Evolutionary conservation across 2,329 filamentous ascomycete genomes (phyloP).

Genomic region (Penicillium sp.): DNA sequence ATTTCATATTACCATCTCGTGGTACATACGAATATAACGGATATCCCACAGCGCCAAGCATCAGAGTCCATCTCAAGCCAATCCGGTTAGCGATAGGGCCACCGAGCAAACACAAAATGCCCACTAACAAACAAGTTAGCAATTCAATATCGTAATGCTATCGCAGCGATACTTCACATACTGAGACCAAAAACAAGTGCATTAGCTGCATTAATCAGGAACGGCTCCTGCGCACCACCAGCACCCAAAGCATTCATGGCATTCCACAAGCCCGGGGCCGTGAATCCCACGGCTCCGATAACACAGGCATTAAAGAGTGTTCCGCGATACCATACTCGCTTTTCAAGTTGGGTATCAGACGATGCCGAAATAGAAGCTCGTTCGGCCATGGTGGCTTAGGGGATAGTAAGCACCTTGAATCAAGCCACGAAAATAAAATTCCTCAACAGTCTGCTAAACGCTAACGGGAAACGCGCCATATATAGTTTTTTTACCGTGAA

Average conservation of each 20-base stretch:
- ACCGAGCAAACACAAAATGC: slow-evolving; percentile 47
- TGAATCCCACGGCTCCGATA: slow-evolving; percentile 54
- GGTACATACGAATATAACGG: slow-evolving; percentile 43
- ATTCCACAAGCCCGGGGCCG: slow-evolving; percentile 51
- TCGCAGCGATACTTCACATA: slow-evolving; percentile 26
- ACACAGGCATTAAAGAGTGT: slow-evolving; percentile 56
- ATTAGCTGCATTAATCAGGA: slow-evolving; percentile 54
- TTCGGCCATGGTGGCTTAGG: slow-evolving; percentile 13
- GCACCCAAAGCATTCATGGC: slow-evolving; percentile 56
- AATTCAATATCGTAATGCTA: neutral
- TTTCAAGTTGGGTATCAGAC: slow-evolving; percentile 4
- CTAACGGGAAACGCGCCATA: neutral
- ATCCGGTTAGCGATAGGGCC: slow-evolving; percentile 52
- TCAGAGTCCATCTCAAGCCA: slow-evolving; percentile 47
- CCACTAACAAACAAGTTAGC: slow-evolving; percentile 34
- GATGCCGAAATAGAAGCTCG: slow-evolving; percentile 11
- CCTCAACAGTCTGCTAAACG: neutral
- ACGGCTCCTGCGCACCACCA: slow-evolving; percentile 53
- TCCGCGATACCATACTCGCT: slow-evolving; percentile 48
- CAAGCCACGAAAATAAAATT: neutral
- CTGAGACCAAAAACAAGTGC: slow-evolving; percentile 47
- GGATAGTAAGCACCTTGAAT: neutral
- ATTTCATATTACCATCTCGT: fast-evolving
- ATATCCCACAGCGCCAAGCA: slow-evolving; percentile 47
- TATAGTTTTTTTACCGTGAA: neutral